These are phyloP conservation scores for Vickermania ingenoplastis DNA, from an alignment of 208 protist species.

Conservation along the genomic window DNA sequence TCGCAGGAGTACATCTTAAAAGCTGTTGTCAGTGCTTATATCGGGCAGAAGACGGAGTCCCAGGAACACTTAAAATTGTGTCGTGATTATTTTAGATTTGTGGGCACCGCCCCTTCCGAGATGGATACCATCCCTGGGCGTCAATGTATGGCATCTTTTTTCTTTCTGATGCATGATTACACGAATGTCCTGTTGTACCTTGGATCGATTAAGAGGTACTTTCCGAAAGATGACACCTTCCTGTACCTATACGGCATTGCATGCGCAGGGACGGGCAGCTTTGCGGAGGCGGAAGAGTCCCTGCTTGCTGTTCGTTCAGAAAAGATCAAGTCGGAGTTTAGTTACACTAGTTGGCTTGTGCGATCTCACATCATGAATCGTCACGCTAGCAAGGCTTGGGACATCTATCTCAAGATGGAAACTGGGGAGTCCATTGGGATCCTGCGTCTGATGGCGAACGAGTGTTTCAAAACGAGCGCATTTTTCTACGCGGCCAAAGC, in stretches of 20 bases:
- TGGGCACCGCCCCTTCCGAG: conserved; percentile 89
- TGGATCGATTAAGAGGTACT: conserved; percentile 94
- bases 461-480: conserved; percentile 92
- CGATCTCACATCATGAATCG: conserved; percentile 92
- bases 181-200: conserved; percentile 95
- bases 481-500: conserved; percentile 97
- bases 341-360: conserved; percentile 91
- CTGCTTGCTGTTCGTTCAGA: conserved; percentile 83
- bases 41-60: conserved; percentile 87
- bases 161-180: conserved; percentile 94
- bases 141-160: conserved; percentile 96
- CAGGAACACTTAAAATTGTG: conserved; percentile 90
- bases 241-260: conserved; percentile 90
- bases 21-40: conserved; percentile 87
- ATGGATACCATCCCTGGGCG: conserved; percentile 95
- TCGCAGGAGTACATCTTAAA: conserved; percentile 95
- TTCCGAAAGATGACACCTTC: conserved; percentile 91
- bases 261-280: conserved; percentile 76
- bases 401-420: conserved; percentile 96
- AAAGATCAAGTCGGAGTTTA: conserved; percentile 88
- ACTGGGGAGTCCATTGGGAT: conserved; percentile 91
- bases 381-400: conserved; percentile 92
- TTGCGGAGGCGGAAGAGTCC: conserved; percentile 81
- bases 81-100: conserved; percentile 94
- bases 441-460: conserved; percentile 96